Evolutionary conservation across 139 green algal species (phyloP).

Genomic region (Pseudopediastrum boryanum): DNA sequence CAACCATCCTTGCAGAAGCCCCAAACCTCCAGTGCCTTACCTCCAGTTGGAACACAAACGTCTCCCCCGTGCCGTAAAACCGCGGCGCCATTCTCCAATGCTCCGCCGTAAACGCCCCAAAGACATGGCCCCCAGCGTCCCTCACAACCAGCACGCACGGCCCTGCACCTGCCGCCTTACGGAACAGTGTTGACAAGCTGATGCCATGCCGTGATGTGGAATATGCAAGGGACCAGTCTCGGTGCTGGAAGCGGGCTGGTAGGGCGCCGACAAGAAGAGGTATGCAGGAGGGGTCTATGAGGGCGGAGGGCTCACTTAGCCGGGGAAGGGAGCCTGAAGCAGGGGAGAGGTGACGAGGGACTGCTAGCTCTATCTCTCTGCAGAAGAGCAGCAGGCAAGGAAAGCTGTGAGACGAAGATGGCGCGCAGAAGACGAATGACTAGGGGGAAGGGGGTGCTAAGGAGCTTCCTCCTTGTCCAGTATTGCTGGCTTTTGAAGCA

Average conservation of each 20-base stretch:
- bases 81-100: conserved; percentile 64
- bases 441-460: too few species aligned
- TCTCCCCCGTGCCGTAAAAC: conserved; percentile 85
- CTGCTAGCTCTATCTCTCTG: conserved; percentile 18
- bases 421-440: too few species aligned
- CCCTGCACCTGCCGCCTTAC: conserved; percentile 12
- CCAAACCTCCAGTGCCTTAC: conserved; percentile 17
- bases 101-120: conserved; percentile 79
- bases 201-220: conserved; percentile 57
- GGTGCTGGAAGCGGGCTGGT: conserved; percentile 13
- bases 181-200: conserved; percentile 73
- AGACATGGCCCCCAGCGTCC: conserved; percentile 62
- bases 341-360: conserved; percentile 34
- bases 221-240: conserved; percentile 39
- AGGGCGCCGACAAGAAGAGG: conserved; percentile 9
- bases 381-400: background rate
- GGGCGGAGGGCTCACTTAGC: conserved; percentile 19
- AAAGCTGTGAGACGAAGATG: too few species aligned
- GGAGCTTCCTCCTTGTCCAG: too few species aligned
- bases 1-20: too few species aligned
- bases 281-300: conserved; percentile 7
- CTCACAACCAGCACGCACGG: conserved; percentile 51
- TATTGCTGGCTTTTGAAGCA: too few species aligned
- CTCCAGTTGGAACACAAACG: conserved; percentile 84
- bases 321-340: background rate